Base-by-base conservation (phyloP, 345 rosid genomes). In the Chamaenerion angustifolium region DNA sequence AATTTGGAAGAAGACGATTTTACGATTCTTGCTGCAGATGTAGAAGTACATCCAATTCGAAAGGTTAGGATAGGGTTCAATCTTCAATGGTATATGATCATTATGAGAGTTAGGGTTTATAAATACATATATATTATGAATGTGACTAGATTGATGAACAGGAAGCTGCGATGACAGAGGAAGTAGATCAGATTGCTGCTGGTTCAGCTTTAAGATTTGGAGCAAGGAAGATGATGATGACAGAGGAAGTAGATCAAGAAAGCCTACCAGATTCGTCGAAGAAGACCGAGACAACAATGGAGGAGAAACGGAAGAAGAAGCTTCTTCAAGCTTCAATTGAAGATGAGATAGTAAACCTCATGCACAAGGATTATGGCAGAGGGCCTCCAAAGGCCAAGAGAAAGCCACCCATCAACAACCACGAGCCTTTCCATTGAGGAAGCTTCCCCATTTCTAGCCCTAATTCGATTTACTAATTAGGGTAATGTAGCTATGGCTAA, bases 141-240 rank as follows among this genome's bases (percentile, higher is more conserved):
- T n/a, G n/a, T n/a, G n/a, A n/a, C n/a, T n/a, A n/a, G n/a, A n/a
- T n/a, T n/a, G n/a, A n/a, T n/a, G n/a, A n/a, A n/a, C n/a, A n/a
- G n/a, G n/a, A n/a, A n/a, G n/a, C n/a, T n/a, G n/a, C n/a, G n/a
- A n/a, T n/a, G n/a, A n/a, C n/a, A n/a, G n/a, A n/a, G n/a, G n/a
- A n/a, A n/a, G n/a, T n/a, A n/a, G n/a, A n/a, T 31, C 8, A 31
- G 37, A 16, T 40, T 23, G 52, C 48, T 43, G 56, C 12, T 43
- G 27, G 50, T 13, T 43, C 46, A 42, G 21, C 57, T 13, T 10
- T 43, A 46, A 51, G 43, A 45, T 15, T 49, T 10, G 63, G 54
- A 56, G 76, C 77, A 51, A 72, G 74, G 68, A 77, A 70, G 64
- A 63, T 74, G 71, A 63, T 74, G 71, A 58, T 59, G 40, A 43